Percentiles rank a stretch among this genome's conserved stretches.
Conservation (phyloP, 1,139 yeast genomes). For the Saccharomycopsis hybrid region DNA sequence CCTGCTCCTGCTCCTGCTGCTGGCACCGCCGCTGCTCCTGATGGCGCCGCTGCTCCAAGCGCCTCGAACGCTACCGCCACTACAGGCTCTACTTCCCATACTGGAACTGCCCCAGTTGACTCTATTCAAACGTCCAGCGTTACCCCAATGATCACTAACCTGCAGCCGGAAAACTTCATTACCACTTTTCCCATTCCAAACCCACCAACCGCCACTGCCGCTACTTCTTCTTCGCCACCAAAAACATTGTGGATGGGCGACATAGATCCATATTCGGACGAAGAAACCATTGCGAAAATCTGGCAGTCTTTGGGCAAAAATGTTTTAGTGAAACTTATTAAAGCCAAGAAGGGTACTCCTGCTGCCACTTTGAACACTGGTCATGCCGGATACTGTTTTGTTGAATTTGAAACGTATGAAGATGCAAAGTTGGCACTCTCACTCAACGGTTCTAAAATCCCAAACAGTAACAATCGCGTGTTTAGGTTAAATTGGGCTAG, state of each 20-base stretch:
- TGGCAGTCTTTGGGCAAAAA: slow-evolving; percentile 42
- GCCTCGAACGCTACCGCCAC: no score
- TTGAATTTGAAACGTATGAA: slow-evolving; percentile 55
- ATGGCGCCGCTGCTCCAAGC: no score
- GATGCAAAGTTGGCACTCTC: slow-evolving; percentile 62
- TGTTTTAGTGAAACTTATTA: slow-evolving; percentile 46
- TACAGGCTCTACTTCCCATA: neutral
- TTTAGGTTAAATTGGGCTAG: slow-evolving; percentile 73
- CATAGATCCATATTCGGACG: slow-evolving; percentile 69
- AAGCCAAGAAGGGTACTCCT: slow-evolving; percentile 36
- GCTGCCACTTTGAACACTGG: slow-evolving; percentile 30
- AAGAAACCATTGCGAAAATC: slow-evolving; percentile 47
- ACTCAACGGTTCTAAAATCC: slow-evolving; percentile 59
- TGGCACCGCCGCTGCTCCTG: no score
- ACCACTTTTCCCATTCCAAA: slow-evolving; percentile 33
- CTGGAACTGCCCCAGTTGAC: neutral
- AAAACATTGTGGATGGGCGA: slow-evolving; percentile 77
- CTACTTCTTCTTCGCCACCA: slow-evolving; percentile 38
- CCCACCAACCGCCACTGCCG: slow-evolving; percentile 41
- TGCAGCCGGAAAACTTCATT: slow-evolving; percentile 21
- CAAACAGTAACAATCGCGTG: slow-evolving; percentile 45
- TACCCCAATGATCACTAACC: slow-evolving; percentile 17
- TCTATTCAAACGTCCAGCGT: neutral
- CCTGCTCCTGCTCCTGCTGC: no score
- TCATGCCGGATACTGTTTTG: slow-evolving; percentile 73